A percentile compares a stretch with the other conserved stretches of the same genome.
phyloP scores from a whole-genome alignment of 768 basidiomycete species.

The Termitomyces sp. region DNA sequence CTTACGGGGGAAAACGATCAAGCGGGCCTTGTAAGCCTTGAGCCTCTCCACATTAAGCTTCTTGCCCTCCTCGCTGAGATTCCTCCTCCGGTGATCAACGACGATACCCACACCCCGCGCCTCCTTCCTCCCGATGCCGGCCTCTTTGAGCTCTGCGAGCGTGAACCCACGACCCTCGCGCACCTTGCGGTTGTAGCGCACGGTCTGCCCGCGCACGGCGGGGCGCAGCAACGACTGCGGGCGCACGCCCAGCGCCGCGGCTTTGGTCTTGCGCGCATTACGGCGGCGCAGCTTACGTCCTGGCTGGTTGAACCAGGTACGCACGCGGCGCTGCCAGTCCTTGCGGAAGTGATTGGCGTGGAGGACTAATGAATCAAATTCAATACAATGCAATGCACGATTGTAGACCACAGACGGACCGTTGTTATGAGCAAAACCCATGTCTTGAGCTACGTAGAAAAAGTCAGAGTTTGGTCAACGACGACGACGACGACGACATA shows the following conservation, averaged over 20 bases:
- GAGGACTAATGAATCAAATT: constrained; percentile 50
- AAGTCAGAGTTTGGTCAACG: constrained; percentile 8
- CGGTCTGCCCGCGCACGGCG: constrained; percentile 92
- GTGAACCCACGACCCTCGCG: constrained; percentile 98
- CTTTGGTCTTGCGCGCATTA: constrained; percentile 87
- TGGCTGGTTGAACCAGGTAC: constrained; percentile 99
- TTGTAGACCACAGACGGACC: constrained; percentile 45
- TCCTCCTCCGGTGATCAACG: constrained; percentile 96
- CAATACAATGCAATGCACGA: too few species aligned
- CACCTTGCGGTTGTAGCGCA: constrained; percentile 97
- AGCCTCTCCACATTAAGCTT: constrained; percentile 91
- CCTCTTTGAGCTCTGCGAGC: constrained; percentile 89
- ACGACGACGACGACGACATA: constrained; percentile 21
- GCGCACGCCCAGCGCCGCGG: constrained; percentile 85
- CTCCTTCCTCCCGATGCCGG: constrained; percentile 90
- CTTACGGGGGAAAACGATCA: constrained; percentile 98
- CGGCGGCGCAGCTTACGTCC: constrained; percentile 96
- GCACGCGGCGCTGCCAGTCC: constrained; percentile 97
- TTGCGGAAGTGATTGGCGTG: constrained; percentile 95
- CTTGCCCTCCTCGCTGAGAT: constrained; percentile 96
- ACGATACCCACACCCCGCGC: constrained; percentile 90
- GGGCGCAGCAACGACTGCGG: constrained; percentile 91
- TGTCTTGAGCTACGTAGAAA: constrained; percentile 39
- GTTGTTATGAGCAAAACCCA: constrained; percentile 83
- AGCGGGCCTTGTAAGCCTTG: constrained; percentile 85